Percentiles rank a stretch among this genome's conserved stretches.
Evolutionary conservation across 2,329 filamentous ascomycete genomes (phyloP).

Genomic region (Fusarium vanettenii): DNA sequence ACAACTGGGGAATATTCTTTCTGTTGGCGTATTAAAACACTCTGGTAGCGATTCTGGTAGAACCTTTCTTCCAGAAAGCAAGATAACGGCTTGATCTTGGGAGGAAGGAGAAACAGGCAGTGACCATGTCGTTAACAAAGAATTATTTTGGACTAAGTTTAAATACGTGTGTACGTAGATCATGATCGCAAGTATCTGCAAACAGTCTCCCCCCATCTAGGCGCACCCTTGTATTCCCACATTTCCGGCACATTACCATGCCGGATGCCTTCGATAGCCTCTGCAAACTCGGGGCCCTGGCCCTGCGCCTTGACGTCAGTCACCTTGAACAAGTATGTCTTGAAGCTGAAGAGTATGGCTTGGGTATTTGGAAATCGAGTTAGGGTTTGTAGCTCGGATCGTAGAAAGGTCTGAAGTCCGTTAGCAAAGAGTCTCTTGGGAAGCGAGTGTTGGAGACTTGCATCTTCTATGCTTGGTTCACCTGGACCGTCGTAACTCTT

Average conservation of each 20-base stretch:
- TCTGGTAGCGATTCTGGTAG: too few relatives aligned
- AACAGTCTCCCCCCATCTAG: slow-evolving; percentile 25
- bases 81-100: neutral
- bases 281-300: slow-evolving; percentile 24
- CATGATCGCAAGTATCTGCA: slow-evolving; percentile 26
- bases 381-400: slow-evolving; percentile 29
- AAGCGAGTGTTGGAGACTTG: neutral
- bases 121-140: neutral
- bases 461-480: slow-evolving; percentile 19
- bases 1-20: too few relatives aligned
- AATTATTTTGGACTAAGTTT: neutral
- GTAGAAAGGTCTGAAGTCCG: slow-evolving; percentile 23
- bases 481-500: slow-evolving; percentile 3
- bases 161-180: neutral
- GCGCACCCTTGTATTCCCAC: slow-evolving; percentile 36
- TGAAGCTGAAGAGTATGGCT: slow-evolving; percentile 32
- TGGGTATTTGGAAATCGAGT: slow-evolving; percentile 29
- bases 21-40: too few relatives aligned
- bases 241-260: slow-evolving; percentile 35
- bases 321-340: slow-evolving; percentile 35
- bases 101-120: neutral
- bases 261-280: slow-evolving; percentile 29
- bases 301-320: slow-evolving; percentile 26
- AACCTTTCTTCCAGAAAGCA: too few relatives aligned
- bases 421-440: neutral